Percentiles rank a stretch among this genome's conserved stretches.
These are phyloP conservation scores for Acanthamoeba healyi DNA, from an alignment of 208 protist species.

Conservation along the genomic window DNA sequence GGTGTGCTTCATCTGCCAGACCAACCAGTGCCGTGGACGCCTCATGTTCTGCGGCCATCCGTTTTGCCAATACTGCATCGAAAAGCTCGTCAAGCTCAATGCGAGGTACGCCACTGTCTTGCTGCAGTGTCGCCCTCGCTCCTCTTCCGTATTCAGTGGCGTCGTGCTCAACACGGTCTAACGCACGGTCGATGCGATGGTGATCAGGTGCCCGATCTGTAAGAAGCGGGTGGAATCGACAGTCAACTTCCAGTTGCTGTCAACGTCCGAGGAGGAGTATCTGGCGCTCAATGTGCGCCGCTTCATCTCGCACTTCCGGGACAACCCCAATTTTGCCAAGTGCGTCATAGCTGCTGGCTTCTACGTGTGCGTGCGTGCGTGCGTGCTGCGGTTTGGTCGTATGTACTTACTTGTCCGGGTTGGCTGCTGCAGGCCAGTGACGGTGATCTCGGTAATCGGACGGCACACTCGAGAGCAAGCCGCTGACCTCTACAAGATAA, in stretches of 20 bases:
- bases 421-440: not conserved
- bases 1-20: conserved; percentile 52
- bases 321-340: conserved; percentile 31
- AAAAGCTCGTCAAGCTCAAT: conserved; percentile 49
- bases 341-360: not conserved
- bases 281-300: conserved; percentile 45
- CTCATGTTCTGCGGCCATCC: conserved; percentile 47
- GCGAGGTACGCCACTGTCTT: not conserved
- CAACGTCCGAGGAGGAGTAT: conserved; percentile 32
- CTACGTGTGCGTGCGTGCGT: not conserved
- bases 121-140: not conserved
- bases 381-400: too few relatives aligned
- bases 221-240: conserved; percentile 29
- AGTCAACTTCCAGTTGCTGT: conserved; percentile 43
- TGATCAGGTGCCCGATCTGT: conserved; percentile 19
- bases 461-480: not conserved
- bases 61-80: conserved; percentile 37
- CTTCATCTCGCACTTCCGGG: not conserved
- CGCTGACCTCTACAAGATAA: conserved; percentile 24
- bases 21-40: conserved; percentile 9
- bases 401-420: not conserved
- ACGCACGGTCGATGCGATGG: too few relatives aligned
- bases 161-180: too few relatives aligned
- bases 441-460: conserved; percentile 25
- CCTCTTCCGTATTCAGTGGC: too few relatives aligned